These are phyloP conservation scores for Phytopythium litorale DNA, from an alignment of 352 stramenopile genomes.

Conservation along the genomic window DNA sequence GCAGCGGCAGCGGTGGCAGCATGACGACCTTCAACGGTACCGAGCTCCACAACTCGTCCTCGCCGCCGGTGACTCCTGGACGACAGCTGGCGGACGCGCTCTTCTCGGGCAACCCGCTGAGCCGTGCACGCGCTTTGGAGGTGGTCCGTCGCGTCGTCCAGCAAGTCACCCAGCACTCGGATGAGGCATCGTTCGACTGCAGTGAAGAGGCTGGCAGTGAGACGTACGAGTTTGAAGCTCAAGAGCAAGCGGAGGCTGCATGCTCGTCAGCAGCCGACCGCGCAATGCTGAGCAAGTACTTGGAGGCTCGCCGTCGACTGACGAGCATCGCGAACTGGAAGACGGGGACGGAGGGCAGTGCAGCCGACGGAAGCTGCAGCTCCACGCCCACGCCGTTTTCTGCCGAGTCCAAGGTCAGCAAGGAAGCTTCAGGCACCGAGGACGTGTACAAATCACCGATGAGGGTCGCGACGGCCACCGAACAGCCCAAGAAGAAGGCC, in stretches of 20 bases:
- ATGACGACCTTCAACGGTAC: constrained; percentile 2
- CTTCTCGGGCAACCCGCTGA: constrained; percentile 49
- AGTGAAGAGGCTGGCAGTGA: background rate
- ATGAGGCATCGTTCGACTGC: constrained; percentile 1
- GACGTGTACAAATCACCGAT: background rate
- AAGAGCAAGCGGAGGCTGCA: constrained; percentile 16
- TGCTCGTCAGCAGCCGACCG: constrained; percentile 18
- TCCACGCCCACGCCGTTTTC: background rate
- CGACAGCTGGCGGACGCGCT: constrained; percentile 57
- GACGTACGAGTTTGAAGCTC: constrained; percentile 4
- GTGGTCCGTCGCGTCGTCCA: constrained; percentile 43
- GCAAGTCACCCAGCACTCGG: constrained; percentile 24
- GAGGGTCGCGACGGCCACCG: background rate
- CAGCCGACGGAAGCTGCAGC: background rate
- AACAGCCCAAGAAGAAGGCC: background rate
- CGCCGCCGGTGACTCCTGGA: constrained; percentile 25
- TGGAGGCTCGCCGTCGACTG: constrained; percentile 39
- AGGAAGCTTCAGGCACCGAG: background rate
- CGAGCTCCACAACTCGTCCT: background rate
- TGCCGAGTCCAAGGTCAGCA: background rate
- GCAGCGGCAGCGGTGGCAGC: background rate
- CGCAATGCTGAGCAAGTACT: constrained; percentile 47
- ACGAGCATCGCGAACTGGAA: constrained; percentile 19
- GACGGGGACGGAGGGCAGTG: background rate
- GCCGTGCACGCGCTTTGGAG: constrained; percentile 48